These are phyloP conservation scores for Coemansia sp. DNA, from an alignment of 192 early-diverging fungal species.

Conservation along the genomic window DNA sequence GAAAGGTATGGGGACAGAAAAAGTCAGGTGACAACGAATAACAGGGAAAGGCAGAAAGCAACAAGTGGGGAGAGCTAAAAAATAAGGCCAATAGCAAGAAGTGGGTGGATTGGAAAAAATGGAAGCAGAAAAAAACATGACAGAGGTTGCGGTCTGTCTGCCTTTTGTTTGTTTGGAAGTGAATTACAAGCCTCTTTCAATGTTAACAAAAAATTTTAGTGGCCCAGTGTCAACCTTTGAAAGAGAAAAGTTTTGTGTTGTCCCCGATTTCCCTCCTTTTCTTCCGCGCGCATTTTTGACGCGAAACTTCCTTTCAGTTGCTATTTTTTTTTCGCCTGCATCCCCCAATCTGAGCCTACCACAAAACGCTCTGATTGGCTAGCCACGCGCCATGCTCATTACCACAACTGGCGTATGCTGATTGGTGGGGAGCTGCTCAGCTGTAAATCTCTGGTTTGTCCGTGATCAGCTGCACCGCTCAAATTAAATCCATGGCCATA, in stretches of 20 bases:
- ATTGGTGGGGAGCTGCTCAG: not conserved
- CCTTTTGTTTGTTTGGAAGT: constrained; percentile 1
- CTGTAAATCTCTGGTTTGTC: not conserved
- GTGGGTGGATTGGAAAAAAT: not conserved
- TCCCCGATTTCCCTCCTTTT: not conserved
- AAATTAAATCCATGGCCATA: too few species aligned
- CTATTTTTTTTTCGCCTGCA: not conserved
- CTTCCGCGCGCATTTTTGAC: not conserved
- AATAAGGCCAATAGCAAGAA: not conserved
- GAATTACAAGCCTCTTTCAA: too few species aligned
- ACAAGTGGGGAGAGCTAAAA: not conserved
- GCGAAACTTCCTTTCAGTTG: not conserved
- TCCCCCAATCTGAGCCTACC: not conserved
- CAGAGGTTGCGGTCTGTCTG: not conserved
- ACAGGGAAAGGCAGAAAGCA: not conserved
- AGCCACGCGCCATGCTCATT: not conserved
- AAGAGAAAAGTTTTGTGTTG: not conserved
- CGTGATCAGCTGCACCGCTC: too few species aligned
- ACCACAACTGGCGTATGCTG: not conserved
- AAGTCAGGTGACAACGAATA: constrained; percentile 3
- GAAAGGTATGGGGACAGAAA: not conserved
- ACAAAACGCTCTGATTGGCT: not conserved
- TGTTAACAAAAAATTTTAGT: not conserved
- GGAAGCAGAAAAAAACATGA: constrained; percentile 1
- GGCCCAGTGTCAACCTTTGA: too few species aligned